A percentile compares a stretch with the other conserved stretches of the same genome.
Evolutionary conservation across 805 yeast species (phyloP).

Genomic region (Metschnikowia lochheadii): DNA sequence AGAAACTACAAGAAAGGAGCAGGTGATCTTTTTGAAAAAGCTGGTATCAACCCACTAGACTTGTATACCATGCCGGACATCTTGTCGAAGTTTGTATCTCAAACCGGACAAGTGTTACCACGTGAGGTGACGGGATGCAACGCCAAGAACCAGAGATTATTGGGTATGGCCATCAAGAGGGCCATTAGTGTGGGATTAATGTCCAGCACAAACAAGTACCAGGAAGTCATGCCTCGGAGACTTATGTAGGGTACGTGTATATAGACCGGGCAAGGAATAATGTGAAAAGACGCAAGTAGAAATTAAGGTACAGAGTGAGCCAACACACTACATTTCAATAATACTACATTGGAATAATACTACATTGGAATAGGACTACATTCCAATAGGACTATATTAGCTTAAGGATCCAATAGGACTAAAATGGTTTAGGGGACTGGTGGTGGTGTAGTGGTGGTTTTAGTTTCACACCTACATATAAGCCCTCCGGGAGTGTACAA

Average conservation of each 20-base stretch:
- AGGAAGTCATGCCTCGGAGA: conserved; percentile 41
- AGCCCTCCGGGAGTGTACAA: background rate
- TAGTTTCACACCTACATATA: too few relatives aligned
- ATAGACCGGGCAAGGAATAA: background rate
- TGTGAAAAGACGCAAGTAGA: too few relatives aligned
- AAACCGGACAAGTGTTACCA: conserved; percentile 74
- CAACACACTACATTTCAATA: too few relatives aligned
- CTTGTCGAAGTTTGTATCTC: conserved; percentile 59
- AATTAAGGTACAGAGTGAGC: too few relatives aligned
- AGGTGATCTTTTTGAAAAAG: conserved; percentile 33
- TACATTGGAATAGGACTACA: too few relatives aligned
- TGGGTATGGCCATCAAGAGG: conserved; percentile 75
- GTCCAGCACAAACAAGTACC: conserved; percentile 67
- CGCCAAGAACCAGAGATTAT: conserved; percentile 60
- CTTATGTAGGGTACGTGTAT: conserved; percentile 23
- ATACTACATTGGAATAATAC: too few relatives aligned
- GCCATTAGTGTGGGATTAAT: conserved; percentile 77
- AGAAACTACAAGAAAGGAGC: conserved; percentile 14
- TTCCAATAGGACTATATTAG: too few relatives aligned
- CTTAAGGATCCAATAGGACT: too few relatives aligned
- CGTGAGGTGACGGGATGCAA: conserved; percentile 67
- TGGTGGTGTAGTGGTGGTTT: too few relatives aligned
- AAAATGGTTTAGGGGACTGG: too few relatives aligned
- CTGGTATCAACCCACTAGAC: conserved; percentile 62
- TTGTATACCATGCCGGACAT: conserved; percentile 69